Percentiles rank a stretch among this genome's conserved stretches.
Conservation (phyloP, 2,329 filamentous ascomycete genomes). For the Chrysoporthe deuterocubensis region DNA sequence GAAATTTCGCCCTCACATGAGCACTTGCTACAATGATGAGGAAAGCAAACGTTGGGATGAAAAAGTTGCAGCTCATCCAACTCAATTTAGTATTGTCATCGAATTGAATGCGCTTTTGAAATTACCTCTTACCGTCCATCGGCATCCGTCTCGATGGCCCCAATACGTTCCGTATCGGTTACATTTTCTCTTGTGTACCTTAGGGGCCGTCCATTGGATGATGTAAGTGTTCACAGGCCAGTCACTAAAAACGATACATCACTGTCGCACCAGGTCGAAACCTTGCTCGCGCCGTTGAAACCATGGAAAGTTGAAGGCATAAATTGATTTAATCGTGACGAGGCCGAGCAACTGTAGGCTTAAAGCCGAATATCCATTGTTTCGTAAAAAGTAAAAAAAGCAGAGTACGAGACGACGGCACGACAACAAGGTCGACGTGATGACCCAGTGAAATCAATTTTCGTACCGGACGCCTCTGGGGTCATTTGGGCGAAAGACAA, state of each 20-base stretch:
- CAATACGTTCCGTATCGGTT: background rate
- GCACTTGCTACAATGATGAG: background rate
- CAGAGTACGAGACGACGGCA: background rate
- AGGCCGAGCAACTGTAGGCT: background rate
- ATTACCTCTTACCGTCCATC: background rate
- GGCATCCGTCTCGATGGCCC: background rate
- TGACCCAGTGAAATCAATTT: background rate
- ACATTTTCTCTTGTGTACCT: background rate
- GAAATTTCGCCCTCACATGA: background rate
- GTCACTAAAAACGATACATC: background rate
- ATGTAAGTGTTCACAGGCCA: background rate
- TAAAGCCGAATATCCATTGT: background rate
- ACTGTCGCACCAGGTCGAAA: background rate
- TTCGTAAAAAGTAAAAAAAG: background rate
- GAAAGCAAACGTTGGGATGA: background rate
- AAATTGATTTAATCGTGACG: background rate
- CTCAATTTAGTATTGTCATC: background rate
- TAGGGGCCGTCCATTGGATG: background rate
- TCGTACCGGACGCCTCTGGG: background rate
- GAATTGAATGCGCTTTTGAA: background rate
- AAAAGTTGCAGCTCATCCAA: background rate
- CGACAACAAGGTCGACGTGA: background rate
- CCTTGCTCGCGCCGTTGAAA: background rate
- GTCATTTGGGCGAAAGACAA: background rate
- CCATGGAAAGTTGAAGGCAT: background rate